Evolutionary conservation across 2,329 filamentous ascomycete genomes (phyloP).

Genomic region (Neodidymelliopsis sp.): DNA sequence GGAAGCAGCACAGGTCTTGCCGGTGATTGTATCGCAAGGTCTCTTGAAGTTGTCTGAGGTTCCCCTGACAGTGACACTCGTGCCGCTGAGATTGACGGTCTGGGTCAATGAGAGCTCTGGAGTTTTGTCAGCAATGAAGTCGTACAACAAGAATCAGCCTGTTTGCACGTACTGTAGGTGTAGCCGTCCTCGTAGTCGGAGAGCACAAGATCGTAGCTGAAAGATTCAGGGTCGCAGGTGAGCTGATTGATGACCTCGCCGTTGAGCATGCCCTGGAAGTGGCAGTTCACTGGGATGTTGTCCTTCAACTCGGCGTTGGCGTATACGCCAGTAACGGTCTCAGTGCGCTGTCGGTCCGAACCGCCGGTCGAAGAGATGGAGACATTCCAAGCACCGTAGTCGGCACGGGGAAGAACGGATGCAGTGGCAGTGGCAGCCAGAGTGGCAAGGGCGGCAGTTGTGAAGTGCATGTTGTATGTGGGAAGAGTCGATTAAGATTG

Average conservation of each 20-base stretch:
- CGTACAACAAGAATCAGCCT: too few species aligned
- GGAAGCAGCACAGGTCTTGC: background rate
- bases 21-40: background rate
- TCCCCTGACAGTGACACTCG: background rate
- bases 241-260: background rate
- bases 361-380: background rate
- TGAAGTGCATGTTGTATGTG: too few species aligned
- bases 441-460: background rate
- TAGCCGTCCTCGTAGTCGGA: background rate
- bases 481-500: too few species aligned
- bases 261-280: background rate
- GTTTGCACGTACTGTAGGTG: too few species aligned
- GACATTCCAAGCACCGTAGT: slow-evolving; percentile 1
- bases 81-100: background rate
- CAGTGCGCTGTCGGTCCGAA: background rate
- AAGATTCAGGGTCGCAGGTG: slow-evolving; percentile 1
- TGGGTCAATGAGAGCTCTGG: slow-evolving; percentile 3
- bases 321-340: slow-evolving; percentile 1
- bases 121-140: background rate
- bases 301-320: background rate
- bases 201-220: background rate
- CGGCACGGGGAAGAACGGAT: background rate
- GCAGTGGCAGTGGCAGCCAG: background rate
- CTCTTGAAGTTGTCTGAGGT: background rate
- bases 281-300: slow-evolving; percentile 1